These are phyloP conservation scores for Torrubiella hemipterigena DNA, from an alignment of 2,329 filamentous ascomycete species.

Conservation along the genomic window DNA sequence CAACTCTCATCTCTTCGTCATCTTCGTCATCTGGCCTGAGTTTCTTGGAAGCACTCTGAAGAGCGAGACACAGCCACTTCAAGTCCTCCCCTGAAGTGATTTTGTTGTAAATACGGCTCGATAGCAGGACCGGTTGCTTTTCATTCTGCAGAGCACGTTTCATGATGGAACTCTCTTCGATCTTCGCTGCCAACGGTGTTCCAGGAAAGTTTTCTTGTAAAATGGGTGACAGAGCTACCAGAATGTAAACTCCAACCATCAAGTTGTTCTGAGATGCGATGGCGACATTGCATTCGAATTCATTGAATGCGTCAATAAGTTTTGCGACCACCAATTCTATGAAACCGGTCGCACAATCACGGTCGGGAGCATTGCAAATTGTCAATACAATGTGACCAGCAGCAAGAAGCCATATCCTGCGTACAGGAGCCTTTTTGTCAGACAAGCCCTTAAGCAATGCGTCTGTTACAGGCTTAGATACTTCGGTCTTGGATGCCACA, in stretches of 20 bases:
- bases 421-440: slow-evolving; percentile 72
- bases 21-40: slow-evolving; percentile 39
- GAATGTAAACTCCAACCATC: slow-evolving; percentile 67
- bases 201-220: slow-evolving; percentile 43
- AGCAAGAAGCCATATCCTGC: slow-evolving; percentile 69
- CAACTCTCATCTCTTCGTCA: slow-evolving; percentile 38
- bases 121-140: slow-evolving; percentile 81
- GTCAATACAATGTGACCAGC: slow-evolving; percentile 59
- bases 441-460: slow-evolving; percentile 67
- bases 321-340: slow-evolving; percentile 39
- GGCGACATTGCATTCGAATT: slow-evolving; percentile 66
- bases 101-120: slow-evolving; percentile 74
- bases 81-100: slow-evolving; percentile 63
- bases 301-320: slow-evolving; percentile 60
- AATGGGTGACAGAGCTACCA: slow-evolving; percentile 50
- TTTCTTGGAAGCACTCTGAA: slow-evolving; percentile 47
- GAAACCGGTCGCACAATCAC: slow-evolving; percentile 36
- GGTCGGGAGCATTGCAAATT: slow-evolving; percentile 29
- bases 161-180: slow-evolving; percentile 48
- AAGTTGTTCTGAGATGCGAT: slow-evolving; percentile 71
- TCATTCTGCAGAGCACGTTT: slow-evolving; percentile 61
- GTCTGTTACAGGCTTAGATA: slow-evolving; percentile 58
- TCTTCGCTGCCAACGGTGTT: slow-evolving; percentile 26
- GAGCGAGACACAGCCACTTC: slow-evolving; percentile 60
- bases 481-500: slow-evolving; percentile 44